Evolutionary conservation across 129 eudicot genomes (phyloP).

Genomic region (Centella asiatica): DNA sequence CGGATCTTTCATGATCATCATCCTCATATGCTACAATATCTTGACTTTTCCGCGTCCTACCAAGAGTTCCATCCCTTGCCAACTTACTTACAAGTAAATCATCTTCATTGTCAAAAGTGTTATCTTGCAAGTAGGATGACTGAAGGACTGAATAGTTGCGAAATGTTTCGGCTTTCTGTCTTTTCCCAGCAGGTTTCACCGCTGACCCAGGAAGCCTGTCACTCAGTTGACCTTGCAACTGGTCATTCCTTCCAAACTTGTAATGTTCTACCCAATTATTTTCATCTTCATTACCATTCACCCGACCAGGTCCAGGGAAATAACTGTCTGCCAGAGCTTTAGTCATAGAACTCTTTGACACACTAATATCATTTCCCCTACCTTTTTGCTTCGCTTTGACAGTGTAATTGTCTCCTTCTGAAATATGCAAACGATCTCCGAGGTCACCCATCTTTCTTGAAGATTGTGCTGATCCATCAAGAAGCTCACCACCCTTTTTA

Average conservation of each 20-base stretch:
- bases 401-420: slow-evolving; percentile 19
- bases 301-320: slow-evolving; percentile 23
- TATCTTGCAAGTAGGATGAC: slow-evolving; percentile 30
- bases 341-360: slow-evolving; percentile 15
- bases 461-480: slow-evolving; percentile 39
- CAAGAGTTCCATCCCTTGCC: slow-evolving; percentile 16
- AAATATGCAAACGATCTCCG: slow-evolving; percentile 19
- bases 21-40: slow-evolving; percentile 28
- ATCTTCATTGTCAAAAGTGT: slow-evolving; percentile 26
- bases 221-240: slow-evolving; percentile 31
- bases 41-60: slow-evolving; percentile 44
- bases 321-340: slow-evolving; percentile 18
- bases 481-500: slow-evolving; percentile 19
- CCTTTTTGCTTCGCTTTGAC: slow-evolving; percentile 40
- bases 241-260: slow-evolving; percentile 32
- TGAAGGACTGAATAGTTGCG: slow-evolving; percentile 36
- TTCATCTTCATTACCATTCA: slow-evolving; percentile 29
- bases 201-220: slow-evolving; percentile 30
- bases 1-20: slow-evolving; percentile 36
- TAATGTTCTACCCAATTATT: slow-evolving; percentile 21
- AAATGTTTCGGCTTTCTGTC: slow-evolving; percentile 44
- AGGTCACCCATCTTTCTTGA: slow-evolving; percentile 29
- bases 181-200: slow-evolving; percentile 35
- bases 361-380: slow-evolving; percentile 38
- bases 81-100: slow-evolving; percentile 19